Base-by-base conservation (phyloP, 2,329 filamentous ascomycete genomes). In the Macrophomina pseudophaseolina region DNA sequence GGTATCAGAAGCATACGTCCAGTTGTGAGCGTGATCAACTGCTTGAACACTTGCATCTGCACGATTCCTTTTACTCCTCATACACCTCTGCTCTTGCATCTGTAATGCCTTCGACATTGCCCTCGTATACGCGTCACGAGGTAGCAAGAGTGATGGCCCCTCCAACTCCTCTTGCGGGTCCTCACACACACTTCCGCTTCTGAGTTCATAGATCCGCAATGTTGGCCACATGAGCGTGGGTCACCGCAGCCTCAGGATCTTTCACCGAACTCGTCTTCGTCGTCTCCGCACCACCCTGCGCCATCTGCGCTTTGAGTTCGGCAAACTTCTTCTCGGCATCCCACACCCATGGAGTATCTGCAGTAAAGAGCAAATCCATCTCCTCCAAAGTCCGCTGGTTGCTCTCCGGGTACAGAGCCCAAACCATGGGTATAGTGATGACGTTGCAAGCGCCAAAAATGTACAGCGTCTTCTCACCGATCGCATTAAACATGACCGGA, bases 341-440 rank as follows among this genome's bases (percentile, higher is more conserved):
- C 90, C 90, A 92, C 1, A 85, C 85, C 88, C 88, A 92, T 4
- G 87, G 86, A 0, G 83, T 88, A 18, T 88, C 82, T 0, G 87
- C 84, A 0, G 90, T 88, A 70, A 93, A 93, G 0, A 93, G 78
- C 0, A 92, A 78, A 68, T 93, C 88, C 81, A 93, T 92, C 72
- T 92, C 90, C 72, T 93, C 91, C 0, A 93, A 80, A 0, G 90
- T 92, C 0, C 90, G 85, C 74, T 91, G 88, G 72, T 89, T 91
- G 3, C 87, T 91, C 74, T 93, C 91, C 0, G 90, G 91, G 66
- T 92, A 93, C 0, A 93, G 72, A 0, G 88, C 88, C 88, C 89
- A 93, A 0, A 92, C 87, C 78, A 91, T 86, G 0, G 88, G 85
- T 4, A 93, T 88, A 1, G 85, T 84, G 35, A 91, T 75, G 8